Percentiles rank a stretch among this genome's conserved stretches.
phyloP scores from a whole-genome alignment of 352 stramenopile species.

The Pythium brachiatum region DNA sequence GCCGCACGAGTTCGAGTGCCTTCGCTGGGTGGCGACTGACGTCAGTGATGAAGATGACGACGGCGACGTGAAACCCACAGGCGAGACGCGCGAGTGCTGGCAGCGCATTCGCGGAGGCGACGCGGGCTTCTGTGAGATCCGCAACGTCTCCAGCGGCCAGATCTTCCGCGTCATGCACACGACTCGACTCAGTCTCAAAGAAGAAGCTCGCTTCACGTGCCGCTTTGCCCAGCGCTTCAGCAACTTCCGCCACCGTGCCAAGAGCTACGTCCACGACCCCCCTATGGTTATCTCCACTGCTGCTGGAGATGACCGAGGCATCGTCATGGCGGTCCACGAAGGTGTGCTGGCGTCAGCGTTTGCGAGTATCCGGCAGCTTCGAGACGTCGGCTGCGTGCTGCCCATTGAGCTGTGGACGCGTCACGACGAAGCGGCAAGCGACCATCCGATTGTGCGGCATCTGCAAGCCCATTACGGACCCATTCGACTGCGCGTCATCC shows the following conservation, averaged over 20 bases:
- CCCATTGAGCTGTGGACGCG: conserved; percentile 35
- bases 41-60: conserved; percentile 50
- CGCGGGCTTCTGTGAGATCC: conserved; percentile 60
- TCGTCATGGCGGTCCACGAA: conserved; percentile 38
- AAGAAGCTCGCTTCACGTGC: conserved; percentile 69
- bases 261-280: conserved; percentile 55
- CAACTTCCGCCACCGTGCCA: conserved; percentile 44
- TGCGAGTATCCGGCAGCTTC: conserved; percentile 27
- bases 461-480: conserved; percentile 24
- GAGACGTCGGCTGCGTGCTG: conserved; percentile 24
- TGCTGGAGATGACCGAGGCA: conserved; percentile 9
- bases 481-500: conserved; percentile 27
- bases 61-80: conserved; percentile 25
- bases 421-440: conserved; percentile 23
- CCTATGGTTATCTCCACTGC: conserved; percentile 27
- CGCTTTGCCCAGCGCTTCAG: conserved; percentile 57
- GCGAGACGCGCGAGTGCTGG: conserved; percentile 53
- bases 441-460: conserved; percentile 23
- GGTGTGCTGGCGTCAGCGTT: conserved; percentile 26
- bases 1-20: conserved; percentile 49
- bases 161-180: conserved; percentile 67
- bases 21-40: conserved; percentile 63
- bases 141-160: conserved; percentile 47
- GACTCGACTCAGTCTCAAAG: conserved; percentile 57
- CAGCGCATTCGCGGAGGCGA: conserved; percentile 54